phyloP scores from a whole-genome alignment of 345 rosid species.

The Camelina hispida region DNA sequence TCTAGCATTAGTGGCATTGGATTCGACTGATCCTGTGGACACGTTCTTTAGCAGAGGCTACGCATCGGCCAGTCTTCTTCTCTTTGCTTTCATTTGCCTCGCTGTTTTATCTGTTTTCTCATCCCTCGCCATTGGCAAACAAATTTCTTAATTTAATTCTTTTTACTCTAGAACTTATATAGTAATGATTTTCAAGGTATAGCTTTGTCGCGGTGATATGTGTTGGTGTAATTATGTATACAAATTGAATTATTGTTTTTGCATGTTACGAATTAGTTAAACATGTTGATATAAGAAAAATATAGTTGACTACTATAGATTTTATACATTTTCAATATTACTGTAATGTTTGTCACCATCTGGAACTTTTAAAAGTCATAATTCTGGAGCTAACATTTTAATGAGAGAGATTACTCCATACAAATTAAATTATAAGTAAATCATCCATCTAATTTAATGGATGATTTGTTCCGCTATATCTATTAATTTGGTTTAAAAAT shows the following conservation, averaged over 20 bases:
- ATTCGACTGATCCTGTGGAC: slow-evolving; percentile 39
- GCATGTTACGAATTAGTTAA: not conserved
- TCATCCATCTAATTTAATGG: no score
- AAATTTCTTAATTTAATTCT: not conserved
- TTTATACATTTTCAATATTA: not conserved
- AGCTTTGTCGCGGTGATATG: slow-evolving; percentile 1
- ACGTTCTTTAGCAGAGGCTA: slow-evolving; percentile 55
- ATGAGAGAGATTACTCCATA: not conserved
- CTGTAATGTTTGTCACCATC: not conserved
- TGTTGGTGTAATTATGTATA: slow-evolving; percentile 6
- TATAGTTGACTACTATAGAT: not conserved
- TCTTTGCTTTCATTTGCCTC: slow-evolving; percentile 53
- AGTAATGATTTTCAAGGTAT: not conserved
- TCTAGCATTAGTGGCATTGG: slow-evolving; percentile 3
- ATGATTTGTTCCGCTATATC: no score
- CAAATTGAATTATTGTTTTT: not conserved
- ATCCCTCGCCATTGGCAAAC: slow-evolving; percentile 54
- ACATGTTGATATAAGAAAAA: not conserved
- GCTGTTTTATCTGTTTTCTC: slow-evolving; percentile 62
- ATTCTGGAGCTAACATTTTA: not conserved
- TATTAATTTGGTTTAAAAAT: no score
- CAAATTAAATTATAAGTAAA: no score
- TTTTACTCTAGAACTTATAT: not conserved
- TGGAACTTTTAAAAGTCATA: not conserved
- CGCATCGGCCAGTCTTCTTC: slow-evolving; percentile 57